Base-by-base conservation (phyloP, 2,329 filamentous ascomycete species). In the Thielaviopsis ethacetica region DNA sequence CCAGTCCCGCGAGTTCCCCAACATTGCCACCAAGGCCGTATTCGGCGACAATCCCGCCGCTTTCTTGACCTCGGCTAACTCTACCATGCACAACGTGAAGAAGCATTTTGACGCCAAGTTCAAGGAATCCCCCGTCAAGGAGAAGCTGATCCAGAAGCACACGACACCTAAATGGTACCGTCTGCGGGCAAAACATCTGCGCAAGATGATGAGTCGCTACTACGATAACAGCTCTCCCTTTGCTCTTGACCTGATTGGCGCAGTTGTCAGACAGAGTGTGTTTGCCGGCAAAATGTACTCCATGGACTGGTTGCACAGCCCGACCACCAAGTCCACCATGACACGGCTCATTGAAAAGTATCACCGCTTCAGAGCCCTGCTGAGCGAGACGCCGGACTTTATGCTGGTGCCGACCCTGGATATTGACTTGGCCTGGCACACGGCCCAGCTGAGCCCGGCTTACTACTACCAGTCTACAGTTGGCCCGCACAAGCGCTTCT, bases 351-450 rank as follows among this genome's bases (percentile, higher is more conserved):
- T 88, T 3, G 66, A 65, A 2, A 90, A 87, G 66, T 88, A 88
- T 65, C 54, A 70, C 2, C 77, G 83, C 3, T 90, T 88, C 69
- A 71, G 86, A 17, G 55, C 64, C 0, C 76, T 89, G 63, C 83
- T 88, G 68, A 68, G 69, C 1, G 62, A 66, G 0, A 64, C 80
- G 51, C 74, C 75, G 0, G 63, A 62, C 0, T 67, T 76, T 3
- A 71, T 79, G 15, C 78, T 75, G 0, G 85, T 90, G 0, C 86
- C 86, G 0, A 90, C 85, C 0, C 73, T 89, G 0, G 86, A 90
- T 63, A 76, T 90, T 5, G 86, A 90, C 66, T 72, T 90, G 0
- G 85, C 80, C 0, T 90, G 86, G 85, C 88, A 94, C 67, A 91
- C 86, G 0, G 86, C 91, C 65, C 85, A 91, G 67, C 78, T 91